A percentile compares a stretch with the other conserved stretches of the same genome.
Conservation (phyloP, 805 yeast species). For the Candida orba region DNA sequence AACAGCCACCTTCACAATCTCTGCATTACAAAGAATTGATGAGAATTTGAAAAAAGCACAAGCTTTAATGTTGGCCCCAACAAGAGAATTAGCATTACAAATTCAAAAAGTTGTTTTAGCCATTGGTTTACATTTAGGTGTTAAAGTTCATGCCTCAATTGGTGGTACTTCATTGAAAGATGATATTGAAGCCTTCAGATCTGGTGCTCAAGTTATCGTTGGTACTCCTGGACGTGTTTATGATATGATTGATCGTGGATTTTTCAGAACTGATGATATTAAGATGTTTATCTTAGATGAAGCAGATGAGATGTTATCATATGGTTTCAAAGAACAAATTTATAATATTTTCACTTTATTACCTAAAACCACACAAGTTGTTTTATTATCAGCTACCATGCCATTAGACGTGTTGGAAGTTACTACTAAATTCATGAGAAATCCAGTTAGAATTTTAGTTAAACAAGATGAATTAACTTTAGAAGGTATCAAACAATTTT, state of each 20-base stretch:
- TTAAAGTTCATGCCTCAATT: conserved; percentile 91
- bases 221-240: conserved; percentile 98
- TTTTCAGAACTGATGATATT: conserved; percentile 71
- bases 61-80: conserved; percentile 93
- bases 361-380: conserved; percentile 89
- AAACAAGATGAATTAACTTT: conserved; percentile 92
- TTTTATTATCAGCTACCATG: conserved; percentile 90
- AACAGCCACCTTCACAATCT: conserved; percentile 95
- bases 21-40: conserved; percentile 70
- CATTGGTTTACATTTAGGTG: conserved; percentile 84
- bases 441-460: conserved; percentile 90
- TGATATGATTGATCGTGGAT: conserved; percentile 91
- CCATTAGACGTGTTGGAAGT: conserved; percentile 88
- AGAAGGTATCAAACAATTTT: conserved; percentile 93
- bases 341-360: conserved; percentile 86
- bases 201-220: conserved; percentile 88
- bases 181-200: conserved; percentile 76
- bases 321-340: conserved; percentile 94
- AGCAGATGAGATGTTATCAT: conserved; percentile 93
- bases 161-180: conserved; percentile 93
- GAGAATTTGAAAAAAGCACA: conserved; percentile 67
- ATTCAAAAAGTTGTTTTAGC: conserved; percentile 89
- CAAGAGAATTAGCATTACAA: conserved; percentile 95
- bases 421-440: conserved; percentile 88
- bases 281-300: conserved; percentile 96